Evolutionary conservation across 257 asterid genomes (phyloP).

Genomic region (Nemophila menziesii): DNA sequence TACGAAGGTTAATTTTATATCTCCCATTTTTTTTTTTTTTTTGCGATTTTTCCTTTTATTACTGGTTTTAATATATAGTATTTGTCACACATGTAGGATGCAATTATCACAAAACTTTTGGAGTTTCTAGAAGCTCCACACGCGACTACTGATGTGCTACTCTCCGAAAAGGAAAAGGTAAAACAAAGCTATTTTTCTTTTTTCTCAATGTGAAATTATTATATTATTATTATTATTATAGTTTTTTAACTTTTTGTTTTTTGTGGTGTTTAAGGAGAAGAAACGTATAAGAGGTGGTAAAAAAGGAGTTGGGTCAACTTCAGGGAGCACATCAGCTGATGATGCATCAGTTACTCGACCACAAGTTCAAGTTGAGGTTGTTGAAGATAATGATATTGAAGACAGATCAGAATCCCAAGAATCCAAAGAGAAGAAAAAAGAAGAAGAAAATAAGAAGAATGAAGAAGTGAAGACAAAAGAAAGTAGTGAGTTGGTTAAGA

Average conservation of each 20-base stretch:
- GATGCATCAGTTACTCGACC: too few species aligned
- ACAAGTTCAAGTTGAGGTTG: too few species aligned
- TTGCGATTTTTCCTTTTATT: not conserved
- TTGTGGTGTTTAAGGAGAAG: slow-evolving; percentile 31
- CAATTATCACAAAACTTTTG: slow-evolving; percentile 54
- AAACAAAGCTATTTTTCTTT: not conserved
- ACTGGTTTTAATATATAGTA: slow-evolving; percentile 5
- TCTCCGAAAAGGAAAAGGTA: slow-evolving; percentile 74
- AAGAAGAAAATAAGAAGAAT: slow-evolving; percentile 26
- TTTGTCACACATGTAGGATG: slow-evolving; percentile 41
- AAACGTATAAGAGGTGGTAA: slow-evolving; percentile 65
- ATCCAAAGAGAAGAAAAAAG: too few species aligned
- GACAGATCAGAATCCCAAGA: too few species aligned
- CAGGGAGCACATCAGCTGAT: slow-evolving; percentile 46
- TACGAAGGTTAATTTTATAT: slow-evolving; percentile 54
- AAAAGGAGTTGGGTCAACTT: slow-evolving; percentile 19
- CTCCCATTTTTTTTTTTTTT: too few species aligned
- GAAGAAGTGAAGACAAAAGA: too few species aligned
- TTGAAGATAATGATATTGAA: too few species aligned
- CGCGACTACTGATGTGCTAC: slow-evolving; percentile 57
- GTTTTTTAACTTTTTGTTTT: not conserved
- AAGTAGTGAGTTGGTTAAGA: too few species aligned
- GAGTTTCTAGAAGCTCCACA: slow-evolving; percentile 82
- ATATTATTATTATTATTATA: not conserved
- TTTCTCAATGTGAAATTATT: not conserved